Conservation (phyloP, 306 rosid genomes). For the Erythrophleum fordii region DNA sequence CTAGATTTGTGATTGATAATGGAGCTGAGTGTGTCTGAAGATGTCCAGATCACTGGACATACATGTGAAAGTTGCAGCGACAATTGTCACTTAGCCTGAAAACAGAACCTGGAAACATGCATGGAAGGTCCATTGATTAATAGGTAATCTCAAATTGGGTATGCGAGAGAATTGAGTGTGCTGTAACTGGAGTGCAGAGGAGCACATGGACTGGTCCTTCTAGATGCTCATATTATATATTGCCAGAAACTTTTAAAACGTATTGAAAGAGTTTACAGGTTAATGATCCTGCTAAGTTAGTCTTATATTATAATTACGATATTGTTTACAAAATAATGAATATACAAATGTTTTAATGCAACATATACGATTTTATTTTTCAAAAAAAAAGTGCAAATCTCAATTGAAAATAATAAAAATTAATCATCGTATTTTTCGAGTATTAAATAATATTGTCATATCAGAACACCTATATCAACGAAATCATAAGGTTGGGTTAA, state of each 20-base stretch:
- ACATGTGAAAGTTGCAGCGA: slow-evolving; percentile 35
- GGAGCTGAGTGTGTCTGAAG: slow-evolving; percentile 3
- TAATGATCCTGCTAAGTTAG: neutral
- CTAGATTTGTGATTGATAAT: neutral
- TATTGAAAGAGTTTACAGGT: neutral
- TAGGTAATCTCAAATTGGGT: neutral
- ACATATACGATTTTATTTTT: too few species aligned
- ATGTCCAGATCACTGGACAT: neutral
- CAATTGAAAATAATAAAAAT: too few species aligned
- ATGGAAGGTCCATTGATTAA: neutral
- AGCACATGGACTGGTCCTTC: neutral
- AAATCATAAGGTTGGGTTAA: too few species aligned
- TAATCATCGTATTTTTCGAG: too few species aligned
- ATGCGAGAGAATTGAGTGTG: neutral
- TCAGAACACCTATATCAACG: too few species aligned
- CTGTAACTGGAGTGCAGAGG: neutral
- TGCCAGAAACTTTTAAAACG: neutral
- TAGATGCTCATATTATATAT: neutral
- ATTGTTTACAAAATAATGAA: too few species aligned
- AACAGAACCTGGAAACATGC: neutral
- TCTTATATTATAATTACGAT: neutral
- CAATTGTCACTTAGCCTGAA: slow-evolving; percentile 1
- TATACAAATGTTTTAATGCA: too few species aligned
- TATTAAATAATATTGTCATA: too few species aligned
- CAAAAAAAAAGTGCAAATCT: too few species aligned